Evolutionary conservation across 495 filamentous ascomycete species (phyloP), one percentile per base, ranked within the genome.

Genomic region (Penicillium goetzii): DNA sequence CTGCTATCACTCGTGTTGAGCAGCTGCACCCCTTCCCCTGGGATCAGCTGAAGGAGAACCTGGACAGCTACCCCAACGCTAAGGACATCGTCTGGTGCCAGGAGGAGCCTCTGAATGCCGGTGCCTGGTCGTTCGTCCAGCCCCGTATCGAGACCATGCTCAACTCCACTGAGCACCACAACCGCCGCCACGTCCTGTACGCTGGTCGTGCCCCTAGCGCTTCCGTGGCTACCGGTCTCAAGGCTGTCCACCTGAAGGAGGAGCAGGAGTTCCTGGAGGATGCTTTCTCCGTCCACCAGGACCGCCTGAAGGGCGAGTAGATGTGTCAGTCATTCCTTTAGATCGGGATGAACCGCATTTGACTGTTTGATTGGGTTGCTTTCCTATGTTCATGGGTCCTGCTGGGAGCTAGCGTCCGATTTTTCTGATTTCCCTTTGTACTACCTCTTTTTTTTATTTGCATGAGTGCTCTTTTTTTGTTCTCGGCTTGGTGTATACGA

Each of bases 1-100:
- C 92, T 23, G 95, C 92, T 75, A 90, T 99, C 78, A 96, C 92
- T 49, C 92, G 95, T 71, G 87, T 99, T 68, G 95, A 99, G 81
- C 95, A 99, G 81, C 86, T 99, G 32, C 90, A 98, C 79, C 95
- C 95, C 70, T 99, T 99, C 92, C 95, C 95, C 6, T 99, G 95
- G 94, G 89, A 91, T 67, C 91, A 94, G 81, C 87, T 99, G 49
- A 88, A 89, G 78, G 93, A 97, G 75, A 97, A 97, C 83, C 83
- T 99, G 33, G 93, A 99, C 81, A 85, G 78, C 79, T 99, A 99
- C 81, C 90, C 93, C 75, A 98, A 98, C 75, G 92, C 95, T 72
- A 89, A 96, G 83, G 91, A 92, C 64, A 94, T 99, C 62, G 91
- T 98, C 61, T 99, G 92, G 92, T 85, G 83, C 61, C 95, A 99